Conservation (phyloP, 2,329 filamentous ascomycete species). For the Aspergillus texensis region DNA sequence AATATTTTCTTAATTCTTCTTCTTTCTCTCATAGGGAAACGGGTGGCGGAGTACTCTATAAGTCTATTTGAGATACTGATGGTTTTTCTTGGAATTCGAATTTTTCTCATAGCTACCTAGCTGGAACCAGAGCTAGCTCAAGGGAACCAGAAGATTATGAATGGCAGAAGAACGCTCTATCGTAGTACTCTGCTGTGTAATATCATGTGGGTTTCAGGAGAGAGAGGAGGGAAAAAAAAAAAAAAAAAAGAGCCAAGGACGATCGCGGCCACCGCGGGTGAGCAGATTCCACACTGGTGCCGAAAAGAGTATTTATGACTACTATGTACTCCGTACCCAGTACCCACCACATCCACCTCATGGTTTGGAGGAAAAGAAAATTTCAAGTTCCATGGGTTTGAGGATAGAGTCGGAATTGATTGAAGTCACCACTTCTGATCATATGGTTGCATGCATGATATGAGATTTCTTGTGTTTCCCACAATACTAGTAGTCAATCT, state of each 20-base stretch:
- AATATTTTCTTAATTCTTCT: no score
- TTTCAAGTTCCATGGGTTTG: not conserved
- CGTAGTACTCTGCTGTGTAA: not conserved
- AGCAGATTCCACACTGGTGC: conserved; percentile 1
- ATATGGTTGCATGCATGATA: not conserved
- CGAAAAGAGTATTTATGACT: not conserved
- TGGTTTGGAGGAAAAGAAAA: conserved; percentile 4
- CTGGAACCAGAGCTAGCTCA: not conserved
- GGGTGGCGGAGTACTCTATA: not conserved
- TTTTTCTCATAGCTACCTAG: not conserved
- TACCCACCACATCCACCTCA: not conserved
- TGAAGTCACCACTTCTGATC: not conserved
- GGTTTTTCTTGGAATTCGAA: not conserved
- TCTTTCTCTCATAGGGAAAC: not conserved
- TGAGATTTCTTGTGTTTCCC: not conserved
- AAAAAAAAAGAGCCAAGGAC: not conserved
- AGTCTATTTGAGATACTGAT: not conserved
- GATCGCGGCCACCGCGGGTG: conserved; percentile 4
- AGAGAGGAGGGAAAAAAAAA: not conserved
- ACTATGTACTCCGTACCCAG: not conserved
- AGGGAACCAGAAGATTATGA: not conserved
- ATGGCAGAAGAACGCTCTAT: not conserved
- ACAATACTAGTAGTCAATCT: not conserved
- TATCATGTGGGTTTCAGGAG: no score
- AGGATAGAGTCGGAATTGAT: not conserved